Percentiles rank a stretch among this genome's conserved stretches.
phyloP scores from a whole-genome alignment of 1,139 yeast genomes.

The Saccharomyces hybrid region DNA sequence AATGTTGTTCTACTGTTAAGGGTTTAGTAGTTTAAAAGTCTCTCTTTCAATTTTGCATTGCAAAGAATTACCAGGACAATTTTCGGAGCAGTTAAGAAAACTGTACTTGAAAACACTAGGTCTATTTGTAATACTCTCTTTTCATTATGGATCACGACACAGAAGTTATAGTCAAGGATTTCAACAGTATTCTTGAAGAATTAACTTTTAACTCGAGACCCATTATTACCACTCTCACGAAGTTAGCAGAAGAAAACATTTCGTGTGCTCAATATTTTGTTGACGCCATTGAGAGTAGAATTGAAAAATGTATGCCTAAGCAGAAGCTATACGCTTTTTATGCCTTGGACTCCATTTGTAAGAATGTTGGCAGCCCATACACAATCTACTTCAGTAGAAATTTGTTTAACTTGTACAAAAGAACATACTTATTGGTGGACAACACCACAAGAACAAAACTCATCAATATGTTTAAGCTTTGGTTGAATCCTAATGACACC shows the following conservation, averaged over 20 bases:
- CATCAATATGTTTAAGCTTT: constrained; percentile 72
- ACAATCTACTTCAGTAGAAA: constrained; percentile 53
- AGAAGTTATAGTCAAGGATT: constrained; percentile 24
- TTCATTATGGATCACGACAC: constrained; percentile 21
- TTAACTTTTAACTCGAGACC: constrained; percentile 86
- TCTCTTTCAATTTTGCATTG: neutral
- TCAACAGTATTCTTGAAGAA: constrained; percentile 42
- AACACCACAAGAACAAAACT: constrained; percentile 68
- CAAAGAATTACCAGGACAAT: neutral
- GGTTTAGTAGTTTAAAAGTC: neutral
- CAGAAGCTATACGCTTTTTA: constrained; percentile 80
- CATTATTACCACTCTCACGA: constrained; percentile 77
- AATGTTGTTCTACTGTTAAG: neutral
- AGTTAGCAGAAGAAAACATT: constrained; percentile 76
- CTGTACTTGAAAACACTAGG: neutral
- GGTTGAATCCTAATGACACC: constrained; percentile 51
- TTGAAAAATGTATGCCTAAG: constrained; percentile 63
- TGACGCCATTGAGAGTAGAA: constrained; percentile 58
- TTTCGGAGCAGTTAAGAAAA: neutral
- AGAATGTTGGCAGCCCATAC: constrained; percentile 84
- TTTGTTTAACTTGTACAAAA: constrained; percentile 46
- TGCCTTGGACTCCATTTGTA: constrained; percentile 85
- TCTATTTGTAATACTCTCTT: neutral
- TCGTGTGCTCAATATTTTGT: constrained; percentile 71
- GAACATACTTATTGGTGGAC: constrained; percentile 68